Evolutionary conservation across 1,284 basidiomycete species (phyloP), one percentile per base, ranked within the genome.

Genomic region (Malassezia equina): DNA sequence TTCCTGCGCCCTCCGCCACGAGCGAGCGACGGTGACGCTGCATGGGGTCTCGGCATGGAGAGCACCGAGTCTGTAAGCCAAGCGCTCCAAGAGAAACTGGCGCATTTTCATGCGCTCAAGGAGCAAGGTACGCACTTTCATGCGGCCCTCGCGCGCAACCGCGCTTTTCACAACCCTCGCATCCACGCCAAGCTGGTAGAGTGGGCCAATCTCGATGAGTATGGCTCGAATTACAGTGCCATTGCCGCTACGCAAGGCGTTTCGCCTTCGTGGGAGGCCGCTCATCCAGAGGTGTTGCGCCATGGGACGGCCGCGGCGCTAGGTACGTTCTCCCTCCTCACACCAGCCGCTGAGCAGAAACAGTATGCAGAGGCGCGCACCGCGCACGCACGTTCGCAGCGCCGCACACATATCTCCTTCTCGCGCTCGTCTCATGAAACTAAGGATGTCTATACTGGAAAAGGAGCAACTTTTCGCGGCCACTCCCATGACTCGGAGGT

Each of bases 111-210:
- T 89, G 74, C 77, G 71, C 45, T 73, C 34, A 71, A 84, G 60
- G 80, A 82, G 52, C 82, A 85, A n/a, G 78, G 77, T 0, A 84
- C 84, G 60, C 90, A 94, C 71, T 95, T 94, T 78, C 96, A 96
- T 74, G 87, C 90, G 71, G 86, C 86, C 0, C 81, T 98, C 31
- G 86, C 91, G 82, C 81, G 83, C 7, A 89, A 86, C 62, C 84
- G 88, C 24, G 83, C 88, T 0, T 96, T 95, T 76, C 84, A 88
- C 25, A 96, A 98, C 68, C 93, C 93, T 0, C 87, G 94, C 71
- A 82, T 96, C 11, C 93, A 93, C 74, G 80, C 86, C 3, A 88
- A 90, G 64, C 82, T 98, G 1, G 90, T 96, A 84, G 90, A 69
- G 87, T 91, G 75, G 83, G 58, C 93, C 9, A 84, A 85, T 56